phyloP scores from a whole-genome alignment of 2,329 filamentous ascomycete genomes.

The Pyrenochaeta sp. region DNA sequence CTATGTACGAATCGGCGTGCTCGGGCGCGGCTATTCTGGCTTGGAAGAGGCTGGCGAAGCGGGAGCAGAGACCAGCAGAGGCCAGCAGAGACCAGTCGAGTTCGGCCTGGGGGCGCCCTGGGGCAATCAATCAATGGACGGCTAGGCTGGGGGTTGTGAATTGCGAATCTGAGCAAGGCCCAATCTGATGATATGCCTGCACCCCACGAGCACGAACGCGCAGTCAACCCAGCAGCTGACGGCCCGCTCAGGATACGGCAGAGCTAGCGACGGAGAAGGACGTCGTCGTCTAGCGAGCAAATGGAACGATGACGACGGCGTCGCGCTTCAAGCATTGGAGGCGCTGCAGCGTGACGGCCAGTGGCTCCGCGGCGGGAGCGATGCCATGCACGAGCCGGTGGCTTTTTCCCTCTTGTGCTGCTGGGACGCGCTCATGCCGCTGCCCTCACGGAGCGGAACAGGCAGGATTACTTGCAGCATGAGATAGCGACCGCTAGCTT shows the following conservation, averaged over 20 bases:
- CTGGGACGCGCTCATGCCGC: neutral
- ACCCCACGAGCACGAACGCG: slow-evolving; percentile 2
- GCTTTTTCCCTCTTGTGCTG: slow-evolving; percentile 14
- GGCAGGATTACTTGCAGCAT: slow-evolving; percentile 37
- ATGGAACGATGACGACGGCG: slow-evolving; percentile 24
- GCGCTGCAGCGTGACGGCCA: slow-evolving; percentile 26
- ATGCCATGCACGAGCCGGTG: slow-evolving; percentile 20
- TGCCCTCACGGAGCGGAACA: slow-evolving; percentile 6
- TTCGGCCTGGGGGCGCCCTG: no score
- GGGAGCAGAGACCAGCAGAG: slow-evolving; percentile 11
- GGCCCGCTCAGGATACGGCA: slow-evolving; percentile 25
- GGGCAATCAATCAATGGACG: neutral
- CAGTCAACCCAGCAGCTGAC: slow-evolving; percentile 21
- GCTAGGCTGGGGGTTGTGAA: slow-evolving; percentile 9
- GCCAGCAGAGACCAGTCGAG: no score
- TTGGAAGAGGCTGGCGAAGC: slow-evolving; percentile 9
- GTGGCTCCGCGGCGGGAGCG: slow-evolving; percentile 10
- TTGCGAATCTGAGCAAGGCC: slow-evolving; percentile 22
- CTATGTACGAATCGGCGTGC: slow-evolving; percentile 3
- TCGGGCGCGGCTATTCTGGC: slow-evolving; percentile 12
- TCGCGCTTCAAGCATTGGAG: slow-evolving; percentile 1
- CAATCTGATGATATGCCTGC: slow-evolving; percentile 21
- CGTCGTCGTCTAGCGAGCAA: slow-evolving; percentile 26
- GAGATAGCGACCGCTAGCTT: slow-evolving; percentile 38
- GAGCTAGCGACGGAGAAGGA: slow-evolving; percentile 12